These are phyloP conservation scores for Leccinum sublutescens DNA, from an alignment of 768 basidiomycete genomes.

Conservation along the genomic window DNA sequence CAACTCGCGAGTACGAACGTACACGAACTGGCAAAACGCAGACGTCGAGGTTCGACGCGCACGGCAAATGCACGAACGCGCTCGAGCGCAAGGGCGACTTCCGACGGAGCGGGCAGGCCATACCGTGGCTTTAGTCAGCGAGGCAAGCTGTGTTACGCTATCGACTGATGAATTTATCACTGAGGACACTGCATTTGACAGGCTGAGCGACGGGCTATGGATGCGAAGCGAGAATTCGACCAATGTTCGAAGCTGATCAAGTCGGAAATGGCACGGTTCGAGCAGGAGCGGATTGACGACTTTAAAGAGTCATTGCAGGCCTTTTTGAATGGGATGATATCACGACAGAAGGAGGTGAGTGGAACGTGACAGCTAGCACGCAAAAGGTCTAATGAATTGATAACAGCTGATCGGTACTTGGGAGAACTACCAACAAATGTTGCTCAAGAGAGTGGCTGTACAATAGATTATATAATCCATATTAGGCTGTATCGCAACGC, in stretches of 20 bases:
- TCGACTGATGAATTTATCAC: neutral
- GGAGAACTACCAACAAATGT: conserved; percentile 77
- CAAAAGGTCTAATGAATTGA: neutral
- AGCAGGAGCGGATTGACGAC: conserved; percentile 90
- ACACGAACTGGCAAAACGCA: conserved; percentile 74
- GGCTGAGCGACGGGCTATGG: conserved; percentile 83
- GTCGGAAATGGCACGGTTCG: conserved; percentile 85
- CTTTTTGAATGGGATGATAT: conserved; percentile 86
- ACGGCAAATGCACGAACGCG: conserved; percentile 78
- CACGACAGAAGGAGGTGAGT: conserved; percentile 74
- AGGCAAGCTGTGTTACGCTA: conserved; percentile 46
- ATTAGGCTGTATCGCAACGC: neutral
- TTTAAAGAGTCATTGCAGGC: conserved; percentile 82
- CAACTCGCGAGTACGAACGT: conserved; percentile 79
- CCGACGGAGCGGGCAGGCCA: conserved; percentile 59
- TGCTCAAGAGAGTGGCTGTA: conserved; percentile 47
- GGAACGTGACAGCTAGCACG: no score
- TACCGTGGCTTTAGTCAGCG: conserved; percentile 73
- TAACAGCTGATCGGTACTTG: conserved; percentile 68
- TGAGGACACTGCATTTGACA: conserved; percentile 28
- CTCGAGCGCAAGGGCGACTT: conserved; percentile 71
- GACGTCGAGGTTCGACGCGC: conserved; percentile 74
- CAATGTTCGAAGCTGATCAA: conserved; percentile 82
- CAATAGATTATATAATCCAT: conserved; percentile 10
- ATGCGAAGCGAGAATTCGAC: conserved; percentile 88